Evolutionary conservation across 192 early-diverging fungal species (phyloP).

Genomic region (Coemansia sp.): DNA sequence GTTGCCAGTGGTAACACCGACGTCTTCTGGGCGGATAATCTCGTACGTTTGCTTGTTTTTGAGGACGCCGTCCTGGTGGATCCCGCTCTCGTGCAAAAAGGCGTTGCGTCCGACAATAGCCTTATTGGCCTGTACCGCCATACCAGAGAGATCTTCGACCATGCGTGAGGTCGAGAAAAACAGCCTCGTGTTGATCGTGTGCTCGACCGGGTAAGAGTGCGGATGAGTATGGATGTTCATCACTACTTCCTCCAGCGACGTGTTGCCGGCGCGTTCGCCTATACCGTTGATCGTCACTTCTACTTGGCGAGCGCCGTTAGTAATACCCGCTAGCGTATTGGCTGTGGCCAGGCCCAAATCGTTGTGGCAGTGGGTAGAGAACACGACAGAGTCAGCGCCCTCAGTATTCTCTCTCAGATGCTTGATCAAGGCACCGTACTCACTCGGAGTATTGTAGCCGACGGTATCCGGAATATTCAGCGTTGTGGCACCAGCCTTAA

Average conservation of each 20-base stretch:
- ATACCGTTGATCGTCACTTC: constrained; percentile 99
- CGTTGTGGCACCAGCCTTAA: constrained; percentile 90
- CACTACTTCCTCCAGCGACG: constrained; percentile 92
- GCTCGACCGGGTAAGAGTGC: constrained; percentile 83
- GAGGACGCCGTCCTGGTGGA: constrained; percentile 98
- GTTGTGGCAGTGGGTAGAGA: constrained; percentile 98
- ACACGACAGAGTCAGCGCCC: constrained; percentile 72
- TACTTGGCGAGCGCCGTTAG: constrained; percentile 92
- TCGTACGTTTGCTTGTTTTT: constrained; percentile 97
- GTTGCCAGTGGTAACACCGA: constrained; percentile 84
- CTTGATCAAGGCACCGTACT: constrained; percentile 87
- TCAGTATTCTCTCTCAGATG: constrained; percentile 76
- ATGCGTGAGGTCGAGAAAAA: constrained; percentile 89
- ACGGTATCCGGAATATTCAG: constrained; percentile 99
- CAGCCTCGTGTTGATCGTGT: constrained; percentile 86
- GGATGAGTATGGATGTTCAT: constrained; percentile 96
- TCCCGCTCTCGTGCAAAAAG: constrained; percentile 96
- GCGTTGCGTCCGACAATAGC: constrained; percentile 98
- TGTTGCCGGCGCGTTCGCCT: constrained; percentile 98
- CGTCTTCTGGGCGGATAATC: constrained; percentile 92
- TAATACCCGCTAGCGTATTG: constrained; percentile 89
- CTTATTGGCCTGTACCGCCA: constrained; percentile 98
- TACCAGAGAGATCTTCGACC: constrained; percentile 87
- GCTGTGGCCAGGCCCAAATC: constrained; percentile 97
- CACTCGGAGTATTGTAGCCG: constrained; percentile 89